phyloP scores from a whole-genome alignment of 2,329 filamentous ascomycete species.

The Cladophialophora chaetospira region DNA sequence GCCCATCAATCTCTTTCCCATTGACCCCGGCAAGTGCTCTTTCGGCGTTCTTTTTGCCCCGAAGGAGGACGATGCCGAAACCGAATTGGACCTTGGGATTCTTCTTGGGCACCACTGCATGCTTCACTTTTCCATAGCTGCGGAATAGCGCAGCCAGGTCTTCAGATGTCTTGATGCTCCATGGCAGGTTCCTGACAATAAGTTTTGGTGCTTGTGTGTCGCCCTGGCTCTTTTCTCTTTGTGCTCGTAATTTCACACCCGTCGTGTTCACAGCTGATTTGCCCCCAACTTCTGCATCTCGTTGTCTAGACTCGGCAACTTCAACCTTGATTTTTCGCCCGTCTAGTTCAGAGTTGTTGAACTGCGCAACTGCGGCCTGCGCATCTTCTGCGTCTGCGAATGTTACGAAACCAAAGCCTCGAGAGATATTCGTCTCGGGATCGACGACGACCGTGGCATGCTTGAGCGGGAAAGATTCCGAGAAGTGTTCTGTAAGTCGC shows the following conservation, averaged over 20 bases:
- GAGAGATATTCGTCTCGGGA: constrained; percentile 79
- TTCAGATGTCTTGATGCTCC: constrained; percentile 87
- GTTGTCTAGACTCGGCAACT: constrained; percentile 80
- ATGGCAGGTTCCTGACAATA: constrained; percentile 91
- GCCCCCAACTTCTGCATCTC: constrained; percentile 56
- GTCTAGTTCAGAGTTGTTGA: constrained; percentile 75
- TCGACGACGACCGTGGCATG: constrained; percentile 93
- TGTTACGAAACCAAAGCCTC: constrained; percentile 95
- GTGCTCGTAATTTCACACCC: constrained; percentile 43
- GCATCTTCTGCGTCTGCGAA: constrained; percentile 94
- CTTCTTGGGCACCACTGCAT: constrained; percentile 72
- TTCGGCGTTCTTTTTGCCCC: constrained; percentile 87
- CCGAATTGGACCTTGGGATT: constrained; percentile 70
- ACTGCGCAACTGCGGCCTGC: constrained; percentile 73
- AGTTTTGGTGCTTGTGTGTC: constrained; percentile 68
- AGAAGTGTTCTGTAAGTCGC: constrained; percentile 83
- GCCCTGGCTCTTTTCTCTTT: constrained; percentile 60
- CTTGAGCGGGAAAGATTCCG: constrained; percentile 90
- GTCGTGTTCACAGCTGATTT: constrained; percentile 42
- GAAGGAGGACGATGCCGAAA: constrained; percentile 89
- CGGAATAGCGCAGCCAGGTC: constrained; percentile 78
- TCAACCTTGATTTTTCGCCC: constrained; percentile 84
- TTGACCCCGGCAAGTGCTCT: constrained; percentile 83
- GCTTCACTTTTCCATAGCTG: constrained; percentile 89
- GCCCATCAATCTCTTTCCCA: constrained; percentile 84